A percentile compares a stretch with the other conserved stretches of the same genome.
phyloP scores from a whole-genome alignment of 1,284 basidiomycete species.

The Tilletiaria anomala region DNA sequence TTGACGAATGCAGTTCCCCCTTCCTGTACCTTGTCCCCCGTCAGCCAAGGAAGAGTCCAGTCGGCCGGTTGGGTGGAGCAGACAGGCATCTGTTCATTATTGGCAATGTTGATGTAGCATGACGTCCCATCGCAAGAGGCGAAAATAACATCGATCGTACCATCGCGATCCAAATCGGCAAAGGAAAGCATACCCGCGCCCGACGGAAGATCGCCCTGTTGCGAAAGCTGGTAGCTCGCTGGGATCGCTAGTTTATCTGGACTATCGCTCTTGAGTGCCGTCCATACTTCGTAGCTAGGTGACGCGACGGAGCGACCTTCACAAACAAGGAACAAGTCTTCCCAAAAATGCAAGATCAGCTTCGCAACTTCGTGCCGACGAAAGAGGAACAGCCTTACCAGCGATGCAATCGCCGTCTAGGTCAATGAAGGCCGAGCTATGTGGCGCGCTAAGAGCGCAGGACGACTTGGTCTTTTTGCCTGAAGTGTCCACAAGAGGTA shows the following conservation, averaged over 20 bases:
- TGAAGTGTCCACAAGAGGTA: neutral
- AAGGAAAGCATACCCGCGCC: constrained; percentile 71
- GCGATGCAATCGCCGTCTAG: constrained; percentile 90
- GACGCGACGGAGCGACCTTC: constrained; percentile 16
- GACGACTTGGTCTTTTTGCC: neutral
- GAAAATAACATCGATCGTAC: constrained; percentile 89
- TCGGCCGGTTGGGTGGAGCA: constrained; percentile 44
- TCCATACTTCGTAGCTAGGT: constrained; percentile 67
- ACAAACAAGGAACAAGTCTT: constrained; percentile 82
- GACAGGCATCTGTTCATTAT: constrained; percentile 76
- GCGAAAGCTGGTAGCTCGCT: constrained; percentile 57
- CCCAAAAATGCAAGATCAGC: constrained; percentile 4
- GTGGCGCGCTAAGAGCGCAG: constrained; percentile 71
- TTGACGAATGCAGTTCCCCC: constrained; percentile 9
- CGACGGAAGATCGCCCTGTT: constrained; percentile 56
- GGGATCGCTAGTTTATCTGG: neutral
- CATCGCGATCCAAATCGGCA: constrained; percentile 88
- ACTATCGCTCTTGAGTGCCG: constrained; percentile 11
- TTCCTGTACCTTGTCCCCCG: neutral
- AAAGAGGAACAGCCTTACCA: constrained; percentile 44
- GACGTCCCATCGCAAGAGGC: constrained; percentile 52
- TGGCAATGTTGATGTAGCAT: constrained; percentile 79
- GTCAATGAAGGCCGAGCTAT: constrained; percentile 89
- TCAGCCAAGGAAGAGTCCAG: constrained; percentile 9
- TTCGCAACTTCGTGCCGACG: neutral